These are phyloP conservation scores for Ehretia macrophylla DNA, from an alignment of 257 asterid species.

Conservation along the genomic window DNA sequence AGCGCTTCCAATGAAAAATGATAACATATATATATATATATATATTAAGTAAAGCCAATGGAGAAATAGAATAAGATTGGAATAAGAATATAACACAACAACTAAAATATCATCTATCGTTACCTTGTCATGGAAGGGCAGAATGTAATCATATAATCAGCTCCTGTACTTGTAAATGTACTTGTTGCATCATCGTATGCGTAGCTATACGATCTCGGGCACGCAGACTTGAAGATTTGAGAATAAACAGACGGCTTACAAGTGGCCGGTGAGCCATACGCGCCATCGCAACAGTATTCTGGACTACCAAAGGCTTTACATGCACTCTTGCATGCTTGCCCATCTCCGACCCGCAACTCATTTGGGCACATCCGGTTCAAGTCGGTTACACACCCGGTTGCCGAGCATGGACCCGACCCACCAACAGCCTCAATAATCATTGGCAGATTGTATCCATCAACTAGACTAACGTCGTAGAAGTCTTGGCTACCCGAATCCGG, in stretches of 20 bases:
- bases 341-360: slow-evolving; percentile 61
- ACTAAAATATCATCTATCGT: too few species aligned
- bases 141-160: slow-evolving; percentile 74
- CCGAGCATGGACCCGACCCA: slow-evolving; percentile 64
- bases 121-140: slow-evolving; percentile 84
- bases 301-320: slow-evolving; percentile 69
- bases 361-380: slow-evolving; percentile 72
- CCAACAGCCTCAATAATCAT: slow-evolving; percentile 55
- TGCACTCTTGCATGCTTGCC: slow-evolving; percentile 80
- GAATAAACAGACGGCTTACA: slow-evolving; percentile 73
- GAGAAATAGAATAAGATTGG: too few species aligned
- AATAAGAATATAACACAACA: too few species aligned
- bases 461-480: slow-evolving; percentile 85
- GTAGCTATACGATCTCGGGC: slow-evolving; percentile 83
- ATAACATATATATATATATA: too few species aligned
- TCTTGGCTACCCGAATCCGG: slow-evolving; percentile 33
- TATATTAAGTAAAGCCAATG: too few species aligned
- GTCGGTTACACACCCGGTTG: slow-evolving; percentile 64
- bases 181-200: slow-evolving; percentile 87
- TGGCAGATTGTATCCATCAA: slow-evolving; percentile 88
- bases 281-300: slow-evolving; percentile 83
- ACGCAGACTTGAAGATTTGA: slow-evolving; percentile 59
- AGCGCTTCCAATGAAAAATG: too few species aligned
- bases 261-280: slow-evolving; percentile 53
- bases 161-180: slow-evolving; percentile 76